Evolutionary conservation across 192 early-diverging fungal species (phyloP), one percentile per base, ranked within the genome.

Genomic region (Coemansia sp.): DNA sequence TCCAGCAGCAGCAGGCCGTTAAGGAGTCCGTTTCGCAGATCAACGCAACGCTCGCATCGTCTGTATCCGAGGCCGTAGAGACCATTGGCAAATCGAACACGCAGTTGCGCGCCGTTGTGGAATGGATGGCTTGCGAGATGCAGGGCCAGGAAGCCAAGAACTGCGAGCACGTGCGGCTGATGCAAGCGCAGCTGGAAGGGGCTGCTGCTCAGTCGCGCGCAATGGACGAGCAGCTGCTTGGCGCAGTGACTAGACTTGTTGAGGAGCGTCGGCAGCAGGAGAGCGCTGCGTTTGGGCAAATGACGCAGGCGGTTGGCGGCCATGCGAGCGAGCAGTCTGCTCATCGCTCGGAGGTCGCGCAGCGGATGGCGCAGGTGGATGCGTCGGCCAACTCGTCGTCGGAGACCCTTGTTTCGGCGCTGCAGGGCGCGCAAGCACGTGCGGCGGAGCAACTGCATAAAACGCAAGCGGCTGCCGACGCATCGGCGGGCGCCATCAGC

Each of bases 141-240:
- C 69, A 18, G 12, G 21, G 21, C 33, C 23, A 72, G 49, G 45
- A 72, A 8, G 38, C 58, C 38, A 55, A 41, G 10, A 60, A 64
- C n/a, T 61, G 64, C 1, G 49, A 62, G 20, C 57, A 73, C 6
- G 59, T 69, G 1, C 26, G 8, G 8, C 26, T 34, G 14, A 67
- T 87, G 46, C 62, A 62, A 44, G 21, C 21, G 14, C 69, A 76
- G 18, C 64, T 85, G 21, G 75, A 71, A 20, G 38, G 53, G 15
- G 30, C 84, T 20, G 55, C 60, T 4, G 12, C 30, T 16, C 61
- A 72, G 5, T 38, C 61, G n/a, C 68, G 62, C 2, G 33, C 44
- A 4, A 55, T 71, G 59, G 63, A 84, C 35, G 68, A 67, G 15
- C 46, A 60, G 14, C 24, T 73, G 14, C 11, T 73, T 26, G 67